These are phyloP conservation scores for Eucalyptus cloeziana DNA, from an alignment of 345 rosid genomes.

Conservation along the genomic window DNA sequence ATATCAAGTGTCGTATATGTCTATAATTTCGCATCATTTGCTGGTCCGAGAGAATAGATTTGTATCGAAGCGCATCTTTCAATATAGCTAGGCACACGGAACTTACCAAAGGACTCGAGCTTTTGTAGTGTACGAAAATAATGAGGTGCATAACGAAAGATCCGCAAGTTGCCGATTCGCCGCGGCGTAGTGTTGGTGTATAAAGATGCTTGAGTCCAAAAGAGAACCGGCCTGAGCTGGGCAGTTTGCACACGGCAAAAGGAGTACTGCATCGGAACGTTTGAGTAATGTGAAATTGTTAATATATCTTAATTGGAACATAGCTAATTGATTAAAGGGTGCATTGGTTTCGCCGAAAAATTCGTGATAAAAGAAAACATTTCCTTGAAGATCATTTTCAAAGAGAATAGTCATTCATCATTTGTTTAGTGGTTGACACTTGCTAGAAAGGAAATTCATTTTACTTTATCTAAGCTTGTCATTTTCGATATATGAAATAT, in stretches of 20 bases:
- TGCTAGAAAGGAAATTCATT: no score
- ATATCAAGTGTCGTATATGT: background rate
- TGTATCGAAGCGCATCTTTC: background rate
- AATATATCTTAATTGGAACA: rapidly evolving
- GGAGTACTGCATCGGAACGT: background rate
- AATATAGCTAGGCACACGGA: rapidly evolving
- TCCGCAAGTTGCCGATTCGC: no score
- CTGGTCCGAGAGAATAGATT: background rate
- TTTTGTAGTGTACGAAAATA: no score
- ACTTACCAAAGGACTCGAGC: background rate
- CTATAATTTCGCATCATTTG: no score
- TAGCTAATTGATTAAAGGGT: background rate
- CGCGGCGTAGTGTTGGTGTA: rapidly evolving
- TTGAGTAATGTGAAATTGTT: background rate
- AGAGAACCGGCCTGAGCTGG: no score
- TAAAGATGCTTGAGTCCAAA: no score
- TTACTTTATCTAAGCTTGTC: background rate
- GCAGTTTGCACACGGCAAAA: rapidly evolving
- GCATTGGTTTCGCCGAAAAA: background rate
- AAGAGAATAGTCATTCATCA: no score
- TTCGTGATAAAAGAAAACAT: no score
- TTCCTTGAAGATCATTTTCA: no score
- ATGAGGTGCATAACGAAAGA: no score
- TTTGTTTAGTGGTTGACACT: no score
- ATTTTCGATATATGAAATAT: no score